Base-by-base conservation (phyloP, 192 early-diverging fungal genomes). In the Chytriomyces sp. region DNA sequence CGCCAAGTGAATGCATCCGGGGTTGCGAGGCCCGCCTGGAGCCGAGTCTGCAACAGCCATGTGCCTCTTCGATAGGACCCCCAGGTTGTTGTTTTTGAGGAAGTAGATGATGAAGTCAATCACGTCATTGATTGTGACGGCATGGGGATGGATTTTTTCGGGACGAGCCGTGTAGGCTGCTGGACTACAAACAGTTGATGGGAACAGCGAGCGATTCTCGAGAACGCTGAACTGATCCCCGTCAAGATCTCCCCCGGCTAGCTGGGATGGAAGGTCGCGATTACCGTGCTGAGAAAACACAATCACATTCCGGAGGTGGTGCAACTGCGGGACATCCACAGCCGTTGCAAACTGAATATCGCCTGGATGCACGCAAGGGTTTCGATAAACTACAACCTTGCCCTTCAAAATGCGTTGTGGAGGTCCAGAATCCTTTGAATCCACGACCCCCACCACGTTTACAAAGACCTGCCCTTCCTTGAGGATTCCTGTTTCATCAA, bases 201-300 rank as follows among this genome's bases (percentile, higher is more conserved):
- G 50, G 4, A 73, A 20, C 5, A 75, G 48, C 11, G 8, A 10
- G 5, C 60, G 5, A 44, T 75, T 35, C 5, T 70, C 45, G 43
- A 49, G 2, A 61, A 75, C 63, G 45, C 23, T 16, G 35, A 67
- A 75, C 13, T n/a, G 20, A 45, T 75, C 73, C 1, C 73, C 73
- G 63, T 75, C 73, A n/a, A 75, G 64, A 47, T 75, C 73, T 44
- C 65, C 44, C 0, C 76, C 76, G 47, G 74, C 16, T 74, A 91
- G 89, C 87, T 86, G 86, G 57, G 84, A 90, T 5, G 90, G 88
- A 45, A 91, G 81, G 67, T 86, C 86, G 5, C 92, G 82, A 13
- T 76, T 61, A 0, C 92, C 92, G 11, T 78, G 65, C 23, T 82
- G 71, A 20, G 88, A 81, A 74, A 93, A 93, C 2, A 93, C 92